These are phyloP conservation scores for Flaveria sonorensis DNA, from an alignment of 129 eudicot genomes.

Conservation along the genomic window DNA sequence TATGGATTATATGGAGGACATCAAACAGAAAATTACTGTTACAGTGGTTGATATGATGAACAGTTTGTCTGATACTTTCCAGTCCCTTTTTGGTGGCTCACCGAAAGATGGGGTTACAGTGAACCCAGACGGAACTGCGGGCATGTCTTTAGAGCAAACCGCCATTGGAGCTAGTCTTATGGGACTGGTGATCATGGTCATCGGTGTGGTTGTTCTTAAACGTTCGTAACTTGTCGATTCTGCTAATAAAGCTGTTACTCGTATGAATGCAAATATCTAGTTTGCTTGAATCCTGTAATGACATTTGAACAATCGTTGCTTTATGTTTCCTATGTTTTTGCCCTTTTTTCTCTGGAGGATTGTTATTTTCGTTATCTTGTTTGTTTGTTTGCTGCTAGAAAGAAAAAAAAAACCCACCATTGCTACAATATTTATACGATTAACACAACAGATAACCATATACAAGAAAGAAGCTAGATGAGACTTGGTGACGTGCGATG, in stretches of 20 bases:
- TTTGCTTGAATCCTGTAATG: conserved; percentile 15
- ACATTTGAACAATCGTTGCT: not conserved
- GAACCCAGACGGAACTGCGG: conserved; percentile 46
- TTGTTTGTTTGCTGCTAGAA: not conserved
- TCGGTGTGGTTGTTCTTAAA: conserved; percentile 55
- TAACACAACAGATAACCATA: too few relatives aligned
- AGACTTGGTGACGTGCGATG: too few relatives aligned
- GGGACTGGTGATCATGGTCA: conserved; percentile 76
- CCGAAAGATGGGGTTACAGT: conserved; percentile 23
- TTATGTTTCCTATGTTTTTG: not conserved
- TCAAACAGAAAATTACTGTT: conserved; percentile 49
- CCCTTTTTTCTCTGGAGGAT: not conserved
- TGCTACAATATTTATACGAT: too few relatives aligned
- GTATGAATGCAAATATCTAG: conserved; percentile 13
- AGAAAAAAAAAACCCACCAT: too few relatives aligned
- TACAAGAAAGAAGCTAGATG: too few relatives aligned
- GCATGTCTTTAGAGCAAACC: conserved; percentile 23
- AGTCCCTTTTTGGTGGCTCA: conserved; percentile 48
- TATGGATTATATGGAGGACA: conserved; percentile 32
- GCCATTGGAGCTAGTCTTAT: conserved; percentile 49
- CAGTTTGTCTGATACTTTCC: conserved; percentile 58
- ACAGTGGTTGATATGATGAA: conserved; percentile 59
- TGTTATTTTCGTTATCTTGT: not conserved
- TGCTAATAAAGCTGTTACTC: conserved; percentile 9
- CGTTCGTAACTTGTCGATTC: conserved; percentile 55